phyloP scores from a whole-genome alignment of 345 rosid genomes.

The Erysimum cheiranthoides region DNA sequence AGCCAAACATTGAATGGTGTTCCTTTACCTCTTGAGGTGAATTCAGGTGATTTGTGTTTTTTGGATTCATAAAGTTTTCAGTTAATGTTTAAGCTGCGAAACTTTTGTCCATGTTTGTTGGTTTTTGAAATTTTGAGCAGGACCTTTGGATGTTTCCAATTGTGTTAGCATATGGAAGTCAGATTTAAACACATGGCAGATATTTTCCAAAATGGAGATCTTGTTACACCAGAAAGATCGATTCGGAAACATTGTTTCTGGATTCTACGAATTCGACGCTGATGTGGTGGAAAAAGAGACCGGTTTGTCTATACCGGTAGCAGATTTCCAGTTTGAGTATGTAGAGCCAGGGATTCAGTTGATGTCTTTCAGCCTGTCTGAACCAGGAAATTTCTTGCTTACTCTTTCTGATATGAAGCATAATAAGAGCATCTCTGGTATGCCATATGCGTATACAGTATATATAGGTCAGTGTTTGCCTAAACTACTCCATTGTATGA shows the following conservation, averaged over 20 bases:
- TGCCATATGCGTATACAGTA: conserved; percentile 76
- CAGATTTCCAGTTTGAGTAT: conserved; percentile 72
- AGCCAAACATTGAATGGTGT: conserved; percentile 67
- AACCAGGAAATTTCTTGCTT: conserved; percentile 80
- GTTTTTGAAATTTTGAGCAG: conserved; percentile 55
- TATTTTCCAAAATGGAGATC: conserved; percentile 84
- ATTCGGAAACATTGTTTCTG: conserved; percentile 70
- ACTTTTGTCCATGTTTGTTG: conserved; percentile 5
- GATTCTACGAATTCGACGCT: conserved; percentile 72
- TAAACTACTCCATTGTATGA: not conserved
- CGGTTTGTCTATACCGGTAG: conserved; percentile 75
- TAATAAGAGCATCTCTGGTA: conserved; percentile 64
- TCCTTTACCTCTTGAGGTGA: conserved; percentile 71
- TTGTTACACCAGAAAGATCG: conserved; percentile 72
- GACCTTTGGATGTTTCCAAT: conserved; percentile 67
- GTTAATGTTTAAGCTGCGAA: not conserved
- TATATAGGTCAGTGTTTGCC: conserved; percentile 60
- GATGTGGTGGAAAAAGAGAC: conserved; percentile 72
- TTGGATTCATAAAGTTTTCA: not conserved
- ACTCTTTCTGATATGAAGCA: conserved; percentile 77
- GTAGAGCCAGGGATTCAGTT: conserved; percentile 74
- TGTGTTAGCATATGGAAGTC: conserved; percentile 71
- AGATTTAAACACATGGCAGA: conserved; percentile 72
- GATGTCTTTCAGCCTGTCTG: conserved; percentile 67
- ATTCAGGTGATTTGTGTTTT: conserved; percentile 61